phyloP scores from a whole-genome alignment of 257 asterid genomes.

The Solanum corneliomulleri region DNA sequence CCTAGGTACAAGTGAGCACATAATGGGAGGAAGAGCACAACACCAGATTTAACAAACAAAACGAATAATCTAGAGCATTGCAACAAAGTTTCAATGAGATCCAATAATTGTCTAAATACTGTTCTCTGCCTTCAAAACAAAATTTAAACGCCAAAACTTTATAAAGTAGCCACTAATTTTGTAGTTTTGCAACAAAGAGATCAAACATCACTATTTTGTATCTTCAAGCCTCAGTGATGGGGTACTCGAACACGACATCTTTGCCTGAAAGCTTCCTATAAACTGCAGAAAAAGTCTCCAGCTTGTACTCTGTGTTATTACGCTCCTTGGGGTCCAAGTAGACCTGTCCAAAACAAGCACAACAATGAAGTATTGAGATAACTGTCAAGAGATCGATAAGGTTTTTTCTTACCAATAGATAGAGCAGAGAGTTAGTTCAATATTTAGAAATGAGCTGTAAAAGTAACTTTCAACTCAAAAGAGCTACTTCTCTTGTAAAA shows the following conservation, averaged over 20 bases:
- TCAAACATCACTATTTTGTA: background rate
- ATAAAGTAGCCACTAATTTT: background rate
- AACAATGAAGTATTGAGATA: background rate
- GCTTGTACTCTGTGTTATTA: conserved; percentile 33
- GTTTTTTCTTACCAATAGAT: background rate
- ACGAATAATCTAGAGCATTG: background rate
- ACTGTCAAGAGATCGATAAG: background rate
- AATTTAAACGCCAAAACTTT: background rate
- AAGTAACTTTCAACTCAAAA: background rate
- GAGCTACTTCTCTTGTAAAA: background rate
- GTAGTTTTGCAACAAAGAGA: background rate
- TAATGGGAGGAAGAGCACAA: background rate
- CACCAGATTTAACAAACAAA: background rate
- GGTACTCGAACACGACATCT: conserved; percentile 37
- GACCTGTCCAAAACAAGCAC: conserved; percentile 8
- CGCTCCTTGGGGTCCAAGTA: conserved; percentile 34
- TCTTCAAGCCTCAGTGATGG: conserved; percentile 17
- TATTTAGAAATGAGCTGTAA: background rate
- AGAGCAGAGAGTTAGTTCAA: background rate
- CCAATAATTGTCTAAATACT: background rate
- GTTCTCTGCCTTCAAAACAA: background rate
- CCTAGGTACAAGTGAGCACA: background rate
- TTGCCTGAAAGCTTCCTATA: conserved; percentile 42
- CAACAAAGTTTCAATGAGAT: background rate
- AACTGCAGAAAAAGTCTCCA: conserved; percentile 35